Percentiles rank a stretch among this genome's conserved stretches.
Conservation (phyloP, 2,329 filamentous ascomycete species). For the Nemania bipapillata region DNA sequence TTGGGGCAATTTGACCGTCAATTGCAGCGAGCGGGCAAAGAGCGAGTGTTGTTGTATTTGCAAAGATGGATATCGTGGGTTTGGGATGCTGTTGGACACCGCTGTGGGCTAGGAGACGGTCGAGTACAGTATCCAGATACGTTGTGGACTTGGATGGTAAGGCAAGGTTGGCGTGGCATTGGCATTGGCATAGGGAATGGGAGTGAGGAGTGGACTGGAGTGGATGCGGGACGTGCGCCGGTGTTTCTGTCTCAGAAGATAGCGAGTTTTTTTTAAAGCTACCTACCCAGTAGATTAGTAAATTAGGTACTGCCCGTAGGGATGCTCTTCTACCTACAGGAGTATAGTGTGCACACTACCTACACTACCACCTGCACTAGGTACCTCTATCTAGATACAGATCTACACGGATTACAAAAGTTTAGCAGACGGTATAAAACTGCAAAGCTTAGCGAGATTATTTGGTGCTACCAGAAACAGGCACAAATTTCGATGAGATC, state of each 20-base stretch:
- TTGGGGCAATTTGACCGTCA: not conserved
- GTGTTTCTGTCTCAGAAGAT: conserved; percentile 32
- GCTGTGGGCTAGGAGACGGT: conserved; percentile 23
- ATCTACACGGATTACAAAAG: not conserved
- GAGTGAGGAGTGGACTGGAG: conserved; percentile 21
- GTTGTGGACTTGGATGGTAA: conserved; percentile 15
- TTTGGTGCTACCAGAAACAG: not conserved
- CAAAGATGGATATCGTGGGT: conserved; percentile 10
- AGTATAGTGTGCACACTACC: not conserved
- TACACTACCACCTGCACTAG: not conserved
- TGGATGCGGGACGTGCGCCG: conserved; percentile 33
- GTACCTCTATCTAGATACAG: not conserved
- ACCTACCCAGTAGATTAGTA: not conserved
- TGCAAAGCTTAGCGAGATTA: conserved; percentile 9
- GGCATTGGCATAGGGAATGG: not conserved
- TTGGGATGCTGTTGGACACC: conserved; percentile 3
- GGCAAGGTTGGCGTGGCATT: not conserved
- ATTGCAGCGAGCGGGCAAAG: conserved; percentile 7
- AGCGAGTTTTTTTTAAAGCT: conserved; percentile 23
- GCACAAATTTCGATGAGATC: not conserved
- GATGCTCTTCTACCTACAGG: not conserved
- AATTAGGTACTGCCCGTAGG: not conserved
- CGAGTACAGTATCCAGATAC: conserved; percentile 23
- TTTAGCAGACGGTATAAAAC: conserved; percentile 23
- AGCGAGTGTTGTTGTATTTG: conserved; percentile 18